Conservation (phyloP, 345 rosid genomes). For the Laguncularia racemosa region DNA sequence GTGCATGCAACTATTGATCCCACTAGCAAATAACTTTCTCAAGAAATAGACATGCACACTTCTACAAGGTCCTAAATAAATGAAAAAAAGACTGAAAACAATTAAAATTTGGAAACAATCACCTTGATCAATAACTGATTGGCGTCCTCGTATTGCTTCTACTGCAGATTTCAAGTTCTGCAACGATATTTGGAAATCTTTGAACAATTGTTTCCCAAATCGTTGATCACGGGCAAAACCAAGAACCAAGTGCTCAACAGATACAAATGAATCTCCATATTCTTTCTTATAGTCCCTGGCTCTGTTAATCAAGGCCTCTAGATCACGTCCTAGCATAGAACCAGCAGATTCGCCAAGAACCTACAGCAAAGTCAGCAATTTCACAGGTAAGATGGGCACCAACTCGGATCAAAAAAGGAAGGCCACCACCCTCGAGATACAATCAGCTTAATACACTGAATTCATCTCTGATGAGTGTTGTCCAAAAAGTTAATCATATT, state of each 20-base stretch:
- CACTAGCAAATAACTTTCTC: too few species aligned
- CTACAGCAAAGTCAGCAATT: slow-evolving; percentile 21
- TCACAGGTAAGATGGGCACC: not conserved
- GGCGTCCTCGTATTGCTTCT: slow-evolving; percentile 91
- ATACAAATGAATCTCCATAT: slow-evolving; percentile 80
- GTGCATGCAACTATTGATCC: too few species aligned
- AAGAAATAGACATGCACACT: too few species aligned
- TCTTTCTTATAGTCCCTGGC: slow-evolving; percentile 89
- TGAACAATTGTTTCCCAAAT: slow-evolving; percentile 85
- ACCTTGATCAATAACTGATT: slow-evolving; percentile 98
- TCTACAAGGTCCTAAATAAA: too few species aligned
- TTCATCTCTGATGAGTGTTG: too few species aligned
- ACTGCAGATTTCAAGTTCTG: slow-evolving; percentile 67
- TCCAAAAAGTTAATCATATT: too few species aligned
- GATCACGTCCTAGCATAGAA: slow-evolving; percentile 92
- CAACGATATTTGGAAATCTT: slow-evolving; percentile 68
- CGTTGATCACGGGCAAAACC: slow-evolving; percentile 69
- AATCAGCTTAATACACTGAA: too few species aligned
- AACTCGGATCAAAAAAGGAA: not conserved
- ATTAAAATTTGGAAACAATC: not conserved
- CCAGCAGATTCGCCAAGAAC: slow-evolving; percentile 87
- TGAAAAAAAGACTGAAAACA: too few species aligned
- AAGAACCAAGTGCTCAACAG: slow-evolving; percentile 97
- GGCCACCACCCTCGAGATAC: too few species aligned
- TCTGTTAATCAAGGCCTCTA: slow-evolving; percentile 73